A percentile compares a stretch with the other conserved stretches of the same genome.
These are phyloP conservation scores for Penicillium sp. DNA, from an alignment of 2,329 filamentous ascomycete species.

Conservation along the genomic window DNA sequence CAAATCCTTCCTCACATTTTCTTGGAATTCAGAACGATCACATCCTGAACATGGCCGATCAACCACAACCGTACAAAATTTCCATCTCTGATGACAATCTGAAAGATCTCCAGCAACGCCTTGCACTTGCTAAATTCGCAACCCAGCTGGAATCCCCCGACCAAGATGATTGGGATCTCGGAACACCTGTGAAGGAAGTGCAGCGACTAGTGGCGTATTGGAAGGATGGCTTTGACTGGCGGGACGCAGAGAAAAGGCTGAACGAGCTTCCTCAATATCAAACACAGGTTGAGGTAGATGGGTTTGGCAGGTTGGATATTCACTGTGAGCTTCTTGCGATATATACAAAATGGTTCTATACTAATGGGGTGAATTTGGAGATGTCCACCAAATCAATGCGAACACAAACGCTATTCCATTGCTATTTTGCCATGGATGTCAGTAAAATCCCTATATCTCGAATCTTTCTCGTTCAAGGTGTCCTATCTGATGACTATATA, in stretches of 20 bases:
- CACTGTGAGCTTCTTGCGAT: slow-evolving; percentile 48
- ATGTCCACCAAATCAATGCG: slow-evolving; percentile 58
- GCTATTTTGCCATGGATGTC: slow-evolving; percentile 66
- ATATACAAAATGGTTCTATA: background rate
- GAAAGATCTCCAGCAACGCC: slow-evolving; percentile 20
- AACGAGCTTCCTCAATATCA: slow-evolving; percentile 63
- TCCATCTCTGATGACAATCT: slow-evolving; percentile 16
- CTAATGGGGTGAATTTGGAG: slow-evolving; percentile 2
- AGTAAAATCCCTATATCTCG: slow-evolving; percentile 4
- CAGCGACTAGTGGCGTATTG: slow-evolving; percentile 58
- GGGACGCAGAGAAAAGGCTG: slow-evolving; percentile 57
- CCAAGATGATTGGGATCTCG: slow-evolving; percentile 22
- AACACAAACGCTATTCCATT: slow-evolving; percentile 60
- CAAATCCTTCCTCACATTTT: background rate
- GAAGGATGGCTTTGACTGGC: slow-evolving; percentile 61
- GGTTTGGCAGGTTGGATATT: slow-evolving; percentile 59
- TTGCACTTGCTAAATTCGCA: slow-evolving; percentile 17
- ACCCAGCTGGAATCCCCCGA: slow-evolving; percentile 20
- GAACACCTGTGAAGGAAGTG: slow-evolving; percentile 18
- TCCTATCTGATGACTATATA: background rate
- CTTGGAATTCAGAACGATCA: background rate
- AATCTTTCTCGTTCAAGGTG: too few relatives aligned
- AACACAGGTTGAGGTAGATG: slow-evolving; percentile 54
- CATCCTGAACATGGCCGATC: slow-evolving; percentile 11
- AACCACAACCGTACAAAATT: slow-evolving; percentile 14